Base-by-base conservation (phyloP, 805 yeast genomes). In the Wickerhamiella spandovensis region DNA sequence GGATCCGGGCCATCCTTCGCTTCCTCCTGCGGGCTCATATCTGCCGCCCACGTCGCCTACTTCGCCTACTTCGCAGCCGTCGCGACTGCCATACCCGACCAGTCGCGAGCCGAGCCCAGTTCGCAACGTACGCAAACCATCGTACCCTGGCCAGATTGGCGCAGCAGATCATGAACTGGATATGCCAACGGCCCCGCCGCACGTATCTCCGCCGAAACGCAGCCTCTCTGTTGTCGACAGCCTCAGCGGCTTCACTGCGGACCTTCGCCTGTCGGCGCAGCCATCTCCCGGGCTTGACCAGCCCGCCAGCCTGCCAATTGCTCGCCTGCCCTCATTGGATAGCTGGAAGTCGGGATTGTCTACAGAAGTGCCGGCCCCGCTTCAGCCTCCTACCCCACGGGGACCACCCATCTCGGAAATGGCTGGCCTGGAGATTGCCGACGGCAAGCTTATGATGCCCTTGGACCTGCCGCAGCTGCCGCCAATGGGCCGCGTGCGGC, bases 381-480 rank as follows among this genome's bases (percentile, higher is more conserved):
- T 49, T 24, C 49, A 50, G 24, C 50, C 53, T 1, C 51, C 51
- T 49, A 47, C 44, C 20, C 30, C 57, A 6, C 54, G 58, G 42
- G 52, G 58, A 35, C 62, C 62, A 1, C 49, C 53, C 38, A 25
- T 53, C 5, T 57, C 59, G 6, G 54, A 60, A 1, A 48, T 56
- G 43, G 54, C 51, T 5, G 53, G 53, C 1, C 50, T 49, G 21
- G 32, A 55, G 21, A 32, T 54, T 1, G 53, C 49, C 21, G n/a
- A 32, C 10, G 53, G 55, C 9, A 51, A 50, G 30, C 49, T 50
- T 23, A 50, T 53, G 3, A 52, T 53, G 51, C 51, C 48, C 23
- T 24, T 58, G 7, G 55, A 59, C 44, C 53, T 59, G 39, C 62
- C 62, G 2, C 49, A 54, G 43, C 35, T 53, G 9, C 58, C 59